Evolutionary conservation across 2,329 filamentous ascomycete species (phyloP).

Genomic region (Microsporum ferrugineum): DNA sequence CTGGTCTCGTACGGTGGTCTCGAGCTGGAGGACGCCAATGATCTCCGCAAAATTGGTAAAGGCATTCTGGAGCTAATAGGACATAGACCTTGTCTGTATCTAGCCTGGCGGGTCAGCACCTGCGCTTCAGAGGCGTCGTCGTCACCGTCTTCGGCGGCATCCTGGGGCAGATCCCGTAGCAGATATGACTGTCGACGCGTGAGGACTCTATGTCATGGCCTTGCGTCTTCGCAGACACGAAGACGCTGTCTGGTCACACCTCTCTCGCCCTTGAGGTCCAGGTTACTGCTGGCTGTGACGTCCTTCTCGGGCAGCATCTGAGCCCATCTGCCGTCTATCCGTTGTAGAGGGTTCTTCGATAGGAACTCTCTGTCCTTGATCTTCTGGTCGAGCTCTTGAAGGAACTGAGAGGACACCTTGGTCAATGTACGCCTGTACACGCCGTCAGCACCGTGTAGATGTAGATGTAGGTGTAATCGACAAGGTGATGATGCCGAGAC

Average conservation of each 20-base stretch:
- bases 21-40: conserved; percentile 22
- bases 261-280: conserved; percentile 29
- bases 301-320: conserved; percentile 17
- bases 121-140: conserved; percentile 25
- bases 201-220: conserved; percentile 26
- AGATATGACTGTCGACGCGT: conserved; percentile 19
- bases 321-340: conserved; percentile 16
- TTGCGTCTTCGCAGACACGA: conserved; percentile 30
- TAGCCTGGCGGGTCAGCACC: conserved; percentile 22
- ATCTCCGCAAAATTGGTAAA: conserved; percentile 19
- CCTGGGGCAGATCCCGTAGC: conserved; percentile 12
- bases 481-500: conserved; percentile 30
- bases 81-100: conserved; percentile 21
- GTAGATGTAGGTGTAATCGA: conserved; percentile 17
- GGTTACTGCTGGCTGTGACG: conserved; percentile 13
- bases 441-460: not conserved
- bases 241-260: conserved; percentile 31
- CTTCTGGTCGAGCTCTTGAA: conserved; percentile 31
- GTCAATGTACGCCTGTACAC: conserved; percentile 23
- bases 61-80: too few relatives aligned
- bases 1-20: conserved; percentile 14
- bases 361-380: conserved; percentile 28
- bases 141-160: conserved; percentile 11
- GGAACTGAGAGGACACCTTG: conserved; percentile 23
- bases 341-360: conserved; percentile 26